These are phyloP conservation scores for Ilyonectria robusta DNA, from an alignment of 2,329 filamentous ascomycete genomes.

Conservation along the genomic window DNA sequence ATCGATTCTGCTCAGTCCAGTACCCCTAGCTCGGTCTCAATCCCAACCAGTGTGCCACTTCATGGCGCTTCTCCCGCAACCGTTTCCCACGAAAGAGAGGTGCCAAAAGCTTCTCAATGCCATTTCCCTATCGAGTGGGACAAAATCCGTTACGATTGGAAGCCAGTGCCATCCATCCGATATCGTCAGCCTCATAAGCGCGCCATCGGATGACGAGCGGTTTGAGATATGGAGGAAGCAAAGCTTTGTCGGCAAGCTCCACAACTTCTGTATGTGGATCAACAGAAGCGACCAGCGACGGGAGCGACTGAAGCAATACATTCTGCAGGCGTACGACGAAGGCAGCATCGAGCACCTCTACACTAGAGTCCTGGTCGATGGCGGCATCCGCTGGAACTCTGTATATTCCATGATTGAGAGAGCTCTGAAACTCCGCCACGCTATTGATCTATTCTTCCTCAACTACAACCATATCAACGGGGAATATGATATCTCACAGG, in stretches of 20 bases:
- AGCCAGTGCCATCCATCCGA: background rate
- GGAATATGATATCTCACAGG: background rate
- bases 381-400: background rate
- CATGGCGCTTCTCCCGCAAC: background rate
- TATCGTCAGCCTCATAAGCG: background rate
- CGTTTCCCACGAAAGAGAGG: background rate
- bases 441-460: background rate
- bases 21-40: background rate
- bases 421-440: conserved; percentile 1
- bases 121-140: background rate
- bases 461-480: background rate
- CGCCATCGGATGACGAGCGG: background rate
- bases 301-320: background rate
- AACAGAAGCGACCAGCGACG: background rate
- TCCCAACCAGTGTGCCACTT: background rate
- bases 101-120: background rate
- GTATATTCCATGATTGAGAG: conserved; percentile 2
- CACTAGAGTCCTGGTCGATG: background rate
- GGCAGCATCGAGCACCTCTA: background rate
- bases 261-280: background rate
- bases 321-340: background rate
- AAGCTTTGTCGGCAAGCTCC: background rate
- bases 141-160: background rate
- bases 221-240: background rate
- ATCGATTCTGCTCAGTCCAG: background rate